Base-by-base conservation (phyloP, 2,329 filamentous ascomycete species). In the Teratosphaeria zuluensis region DNA sequence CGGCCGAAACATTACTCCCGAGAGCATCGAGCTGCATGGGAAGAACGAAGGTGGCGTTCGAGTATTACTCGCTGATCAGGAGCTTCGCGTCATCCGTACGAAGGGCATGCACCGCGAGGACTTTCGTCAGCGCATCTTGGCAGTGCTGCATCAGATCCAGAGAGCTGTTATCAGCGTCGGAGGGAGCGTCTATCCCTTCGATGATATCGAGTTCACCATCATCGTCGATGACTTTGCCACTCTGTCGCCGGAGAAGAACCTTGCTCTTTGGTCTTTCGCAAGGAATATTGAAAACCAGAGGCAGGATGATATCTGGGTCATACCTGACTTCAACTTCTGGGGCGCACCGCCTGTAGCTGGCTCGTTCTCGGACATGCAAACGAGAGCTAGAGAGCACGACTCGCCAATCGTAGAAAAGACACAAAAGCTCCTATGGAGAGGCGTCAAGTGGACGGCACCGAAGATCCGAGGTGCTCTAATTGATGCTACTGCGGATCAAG, bases 301-400 rank as follows among this genome's bases (percentile, higher is more conserved):
- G 8, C 69, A 72, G 61, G 64, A 68, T 42, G 64, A 67, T 38
- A 61, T 69, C 42, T 81, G 79, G 79, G 68, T 81, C 21, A 80
- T 81, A 68, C 79, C 79, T 0, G 79, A 81, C 63, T 81, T 81
- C 62, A 79, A 77, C 35, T 80, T 78, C 69, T 82, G 78, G 77
- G 72, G 75, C 8, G 81, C 77, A 74, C 78, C 66, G 21, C 66
- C 65, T 6, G 66, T 68, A 1, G 64, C 64, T 4, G 64, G 62
- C 9, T 59, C 63, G 1, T 70, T 65, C 33, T 61, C 60, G n/a
- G 66, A 69, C 31, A 65, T 61, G 14, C 62, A 66, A 38, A 64
- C 65, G 9, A 64, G 65, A 53, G 32, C 46, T 63, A 30, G 63
- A 66, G 32, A 61, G 63, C 42, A 68, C 21, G 55, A 57, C 51